Base-by-base conservation (phyloP, 2,329 filamentous ascomycete species). In the Aspergillus tanneri region DNA sequence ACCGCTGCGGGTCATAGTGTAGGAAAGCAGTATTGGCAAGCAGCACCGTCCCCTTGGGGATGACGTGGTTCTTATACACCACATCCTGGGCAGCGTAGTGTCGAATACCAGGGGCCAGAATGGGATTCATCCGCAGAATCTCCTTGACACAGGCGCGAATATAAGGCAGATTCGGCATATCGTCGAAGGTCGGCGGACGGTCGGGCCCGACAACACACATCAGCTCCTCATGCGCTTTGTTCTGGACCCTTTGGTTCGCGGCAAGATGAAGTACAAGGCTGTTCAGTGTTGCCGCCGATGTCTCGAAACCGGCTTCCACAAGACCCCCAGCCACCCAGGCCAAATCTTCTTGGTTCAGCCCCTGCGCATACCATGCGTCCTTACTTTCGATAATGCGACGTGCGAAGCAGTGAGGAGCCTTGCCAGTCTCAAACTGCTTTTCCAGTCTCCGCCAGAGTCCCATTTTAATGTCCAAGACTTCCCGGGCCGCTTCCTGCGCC, bases 1-100 rank as follows among this genome's bases (percentile, higher is more conserved):
- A 28, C n/a, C 25, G 25, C 25, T 28, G 8, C n/a, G 25, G 25
- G 25, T 28, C 25, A n/a, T n/a, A n/a, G 36, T 39, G n/a, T n/a
- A 39, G 36, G 2, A 7, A 39, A 8, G 24, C 37, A 23, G 23
- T 23, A 16, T 19, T 43, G 7, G 34, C 16, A 21, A 43, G 10
- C 3, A 43, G 25, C 25, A 43, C 16, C 9, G 40, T 32, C 4
- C 40, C 40, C 40, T 43, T 43, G 4, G 40, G 40, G 11, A 43
- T 34, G 22, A 43, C 30, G 11, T 43, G n/a, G 5, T 27, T 27
- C 3, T 43, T 25, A 22, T 43, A 43, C 40, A 24, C 30, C 25
- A 32, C 40, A 23, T 43, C 40, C 7, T 43, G 3, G 25, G 14
- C 34, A 1, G 40, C 22, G 3, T 14, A 14, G 19, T 43, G 40